phyloP scores from a whole-genome alignment of 2,329 filamentous ascomycete genomes.

The Dactylonectria macrodidyma region DNA sequence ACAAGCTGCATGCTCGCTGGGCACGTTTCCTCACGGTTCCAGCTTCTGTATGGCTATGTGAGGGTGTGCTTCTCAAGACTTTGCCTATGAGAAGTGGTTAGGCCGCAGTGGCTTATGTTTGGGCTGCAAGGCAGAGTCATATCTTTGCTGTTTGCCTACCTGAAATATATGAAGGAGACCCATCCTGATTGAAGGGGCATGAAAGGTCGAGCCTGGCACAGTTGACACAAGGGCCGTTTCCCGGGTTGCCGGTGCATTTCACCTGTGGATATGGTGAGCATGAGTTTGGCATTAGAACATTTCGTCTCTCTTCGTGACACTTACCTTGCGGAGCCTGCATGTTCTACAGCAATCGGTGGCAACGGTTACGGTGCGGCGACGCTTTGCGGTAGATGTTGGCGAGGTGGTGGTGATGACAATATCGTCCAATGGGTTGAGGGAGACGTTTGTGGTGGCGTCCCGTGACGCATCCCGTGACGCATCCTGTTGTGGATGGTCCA shows the following conservation, averaged over 20 bases:
- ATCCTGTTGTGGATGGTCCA: conserved; percentile 16
- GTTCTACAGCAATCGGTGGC: conserved; percentile 55
- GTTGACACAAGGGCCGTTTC: conserved; percentile 54
- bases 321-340: conserved; percentile 57
- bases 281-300: conserved; percentile 11
- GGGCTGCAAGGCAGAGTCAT: not conserved
- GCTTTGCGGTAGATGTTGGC: conserved; percentile 48
- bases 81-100: conserved; percentile 41
- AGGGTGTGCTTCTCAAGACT: conserved; percentile 57
- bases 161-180: conserved; percentile 37
- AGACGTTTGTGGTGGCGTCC: conserved; percentile 11
- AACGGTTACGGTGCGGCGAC: conserved; percentile 49
- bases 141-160: conserved; percentile 33
- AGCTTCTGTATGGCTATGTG: conserved; percentile 59
- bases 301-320: not conserved
- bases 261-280: conserved; percentile 49
- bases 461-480: not conserved
- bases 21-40: conserved; percentile 59
- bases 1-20: conserved; percentile 59
- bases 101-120: conserved; percentile 12
- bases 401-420: conserved; percentile 31
- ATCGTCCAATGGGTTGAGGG: conserved; percentile 17
- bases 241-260: conserved; percentile 58
- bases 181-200: conserved; percentile 53
- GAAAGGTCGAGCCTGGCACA: conserved; percentile 55